phyloP scores from a whole-genome alignment of 1,284 basidiomycete genomes.

The Tilletiopsis washingtonensis region DNA sequence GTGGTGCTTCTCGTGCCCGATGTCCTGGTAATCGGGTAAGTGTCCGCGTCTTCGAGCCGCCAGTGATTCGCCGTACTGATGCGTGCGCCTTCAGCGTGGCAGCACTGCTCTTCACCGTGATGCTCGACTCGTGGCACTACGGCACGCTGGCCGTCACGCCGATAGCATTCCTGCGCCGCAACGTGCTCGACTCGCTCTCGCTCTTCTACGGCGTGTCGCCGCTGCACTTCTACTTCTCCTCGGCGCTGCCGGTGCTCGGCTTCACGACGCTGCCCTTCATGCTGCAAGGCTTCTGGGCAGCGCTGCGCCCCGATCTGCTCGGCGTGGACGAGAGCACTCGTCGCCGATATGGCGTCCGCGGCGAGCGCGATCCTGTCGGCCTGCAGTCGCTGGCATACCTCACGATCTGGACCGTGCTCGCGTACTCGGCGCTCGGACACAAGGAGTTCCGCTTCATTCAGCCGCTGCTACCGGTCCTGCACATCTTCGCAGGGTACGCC shows the following conservation, averaged over 20 bases:
- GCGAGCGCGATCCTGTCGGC: background rate
- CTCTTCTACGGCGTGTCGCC: conserved; percentile 85
- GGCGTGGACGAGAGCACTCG: background rate
- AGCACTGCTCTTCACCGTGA: conserved; percentile 52
- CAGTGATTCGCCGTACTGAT: too few relatives aligned
- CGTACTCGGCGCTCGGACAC: conserved; percentile 37
- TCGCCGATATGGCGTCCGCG: background rate
- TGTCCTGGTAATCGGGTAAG: too few relatives aligned
- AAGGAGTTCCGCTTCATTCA: conserved; percentile 98
- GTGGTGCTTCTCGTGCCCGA: too few relatives aligned
- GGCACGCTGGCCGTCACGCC: conserved; percentile 64
- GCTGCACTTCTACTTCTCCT: conserved; percentile 81
- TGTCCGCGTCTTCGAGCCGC: too few relatives aligned
- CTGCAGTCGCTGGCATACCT: conserved; percentile 3
- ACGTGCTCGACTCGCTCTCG: conserved; percentile 60
- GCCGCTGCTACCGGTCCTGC: conserved; percentile 76
- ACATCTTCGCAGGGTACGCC: conserved; percentile 59
- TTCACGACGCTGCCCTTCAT: conserved; percentile 67
- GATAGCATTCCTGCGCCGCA: conserved; percentile 70
- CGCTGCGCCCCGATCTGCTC: background rate
- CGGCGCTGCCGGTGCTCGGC: conserved; percentile 72
- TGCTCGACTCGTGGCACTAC: conserved; percentile 66
- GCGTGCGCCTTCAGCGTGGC: too few relatives aligned
- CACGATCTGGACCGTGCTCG: conserved; percentile 12
- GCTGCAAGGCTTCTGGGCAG: conserved; percentile 54